Evolutionary conservation across 2,329 filamentous ascomycete genomes (phyloP).

Genomic region (Ophiostoma sp.): DNA sequence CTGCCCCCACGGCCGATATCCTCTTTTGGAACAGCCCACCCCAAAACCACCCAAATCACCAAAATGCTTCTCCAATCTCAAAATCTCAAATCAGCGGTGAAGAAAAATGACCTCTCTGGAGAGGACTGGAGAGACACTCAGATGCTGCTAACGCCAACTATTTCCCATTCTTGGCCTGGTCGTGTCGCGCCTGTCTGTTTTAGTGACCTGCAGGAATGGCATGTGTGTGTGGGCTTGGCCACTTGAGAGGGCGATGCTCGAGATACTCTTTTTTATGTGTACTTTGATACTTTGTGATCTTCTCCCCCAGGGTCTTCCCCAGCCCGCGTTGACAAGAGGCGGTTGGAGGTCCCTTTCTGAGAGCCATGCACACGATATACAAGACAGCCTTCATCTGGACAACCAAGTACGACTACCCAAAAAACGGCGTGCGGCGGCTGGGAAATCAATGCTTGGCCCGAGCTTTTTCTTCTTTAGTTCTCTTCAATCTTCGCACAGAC

Average conservation of each 20-base stretch:
- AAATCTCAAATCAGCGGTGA: constrained; percentile 20
- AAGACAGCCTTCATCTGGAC: not conserved
- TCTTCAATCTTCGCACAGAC: not conserved
- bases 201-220: constrained; percentile 14
- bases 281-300: not conserved
- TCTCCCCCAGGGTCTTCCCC: not conserved
- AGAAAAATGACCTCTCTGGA: not conserved
- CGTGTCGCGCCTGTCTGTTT: not conserved
- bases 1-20: constrained; percentile 11
- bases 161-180: constrained; percentile 17
- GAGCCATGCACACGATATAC: not conserved
- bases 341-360: not conserved
- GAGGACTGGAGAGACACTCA: constrained; percentile 1
- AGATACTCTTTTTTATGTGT: not conserved
- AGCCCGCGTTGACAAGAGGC: not conserved
- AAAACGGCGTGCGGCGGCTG: constrained; percentile 12
- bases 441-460: not conserved
- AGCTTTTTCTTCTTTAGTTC: not conserved
- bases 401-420: not conserved
- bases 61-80: not conserved
- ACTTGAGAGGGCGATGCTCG: not conserved
- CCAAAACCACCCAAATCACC: not conserved
- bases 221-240: constrained; percentile 15
- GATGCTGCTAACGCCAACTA: constrained; percentile 12
- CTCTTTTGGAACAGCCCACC: constrained; percentile 13